These are phyloP conservation scores for Clarireedia homoeocarpa DNA, from an alignment of 2,329 filamentous ascomycete species.

Conservation along the genomic window DNA sequence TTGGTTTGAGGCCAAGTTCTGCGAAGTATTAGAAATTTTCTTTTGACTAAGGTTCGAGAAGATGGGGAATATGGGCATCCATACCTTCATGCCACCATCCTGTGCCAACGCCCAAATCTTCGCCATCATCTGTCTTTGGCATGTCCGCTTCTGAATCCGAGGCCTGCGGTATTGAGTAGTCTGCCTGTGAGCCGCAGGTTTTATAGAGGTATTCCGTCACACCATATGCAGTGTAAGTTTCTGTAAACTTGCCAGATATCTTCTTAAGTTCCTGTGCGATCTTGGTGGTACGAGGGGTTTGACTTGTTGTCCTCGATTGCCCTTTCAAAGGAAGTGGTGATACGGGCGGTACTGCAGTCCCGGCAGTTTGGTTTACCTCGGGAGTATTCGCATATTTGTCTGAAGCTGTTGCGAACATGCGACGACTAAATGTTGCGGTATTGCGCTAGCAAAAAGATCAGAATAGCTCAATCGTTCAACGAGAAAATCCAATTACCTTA, in stretches of 20 bases:
- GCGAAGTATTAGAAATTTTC: constrained; percentile 9
- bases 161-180: constrained; percentile 22
- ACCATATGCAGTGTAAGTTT: constrained; percentile 72
- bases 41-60: neutral
- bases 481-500: constrained; percentile 12
- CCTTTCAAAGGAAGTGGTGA: constrained; percentile 12
- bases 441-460: constrained; percentile 9
- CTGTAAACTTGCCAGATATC: constrained; percentile 31
- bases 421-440: constrained; percentile 3
- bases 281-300: constrained; percentile 9
- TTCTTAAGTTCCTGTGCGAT: constrained; percentile 11
- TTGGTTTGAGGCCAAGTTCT: constrained; percentile 75
- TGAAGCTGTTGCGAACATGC: constrained; percentile 20
- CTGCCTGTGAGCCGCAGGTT: constrained; percentile 22
- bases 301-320: neutral
- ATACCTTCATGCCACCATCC: constrained; percentile 79
- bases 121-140: constrained; percentile 65
- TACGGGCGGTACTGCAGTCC: constrained; percentile 17
- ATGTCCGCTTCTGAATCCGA: constrained; percentile 50
- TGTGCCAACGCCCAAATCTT: constrained; percentile 69
- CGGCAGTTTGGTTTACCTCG: constrained; percentile 14
- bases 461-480: neutral
- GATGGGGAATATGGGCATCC: constrained; percentile 20
- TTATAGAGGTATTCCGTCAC: constrained; percentile 61
- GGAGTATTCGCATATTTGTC: constrained; percentile 22